Percentiles rank a stretch among this genome's conserved stretches.
Conservation (phyloP, 2,329 filamentous ascomycete species). For the Dactylellina haptotyla region DNA sequence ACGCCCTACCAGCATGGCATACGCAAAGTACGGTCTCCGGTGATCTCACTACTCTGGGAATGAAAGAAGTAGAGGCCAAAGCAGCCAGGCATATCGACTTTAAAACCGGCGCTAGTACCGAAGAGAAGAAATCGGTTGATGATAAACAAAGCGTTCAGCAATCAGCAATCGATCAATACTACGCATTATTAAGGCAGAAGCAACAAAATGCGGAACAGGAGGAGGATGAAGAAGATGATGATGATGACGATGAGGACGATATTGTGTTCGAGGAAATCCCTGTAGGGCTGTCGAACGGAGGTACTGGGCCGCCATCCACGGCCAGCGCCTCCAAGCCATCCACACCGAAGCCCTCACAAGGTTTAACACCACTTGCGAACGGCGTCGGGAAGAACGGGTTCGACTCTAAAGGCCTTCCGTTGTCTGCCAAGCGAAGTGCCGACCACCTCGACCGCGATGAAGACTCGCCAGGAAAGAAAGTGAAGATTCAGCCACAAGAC, state of each 20-base stretch:
- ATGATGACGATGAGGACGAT: conserved; percentile 62
- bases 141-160: conserved; percentile 54
- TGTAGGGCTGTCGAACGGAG: conserved; percentile 59
- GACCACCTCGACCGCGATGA: conserved; percentile 57
- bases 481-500: conserved; percentile 61
- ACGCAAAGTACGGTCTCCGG: conserved; percentile 65
- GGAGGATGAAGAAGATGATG: conserved; percentile 64
- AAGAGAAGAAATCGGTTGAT: conserved; percentile 55
- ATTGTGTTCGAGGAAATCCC: conserved; percentile 64
- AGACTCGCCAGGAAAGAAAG: conserved; percentile 62
- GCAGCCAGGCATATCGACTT: conserved; percentile 56
- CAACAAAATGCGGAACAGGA: conserved; percentile 62
- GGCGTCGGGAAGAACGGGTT: conserved; percentile 27
- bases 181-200: conserved; percentile 59
- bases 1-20: conserved; percentile 67
- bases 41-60: conserved; percentile 57
- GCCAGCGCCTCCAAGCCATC: conserved; percentile 59
- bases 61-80: conserved; percentile 57
- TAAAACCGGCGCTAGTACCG: conserved; percentile 57
- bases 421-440: conserved; percentile 39
- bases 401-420: conserved; percentile 7
- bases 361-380: conserved; percentile 26
- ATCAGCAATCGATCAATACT: conserved; percentile 58
- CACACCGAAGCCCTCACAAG: conserved; percentile 42
- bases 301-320: conserved; percentile 59